Conservation (phyloP, 441 rosid species). For the Francoa sonchifolia region DNA sequence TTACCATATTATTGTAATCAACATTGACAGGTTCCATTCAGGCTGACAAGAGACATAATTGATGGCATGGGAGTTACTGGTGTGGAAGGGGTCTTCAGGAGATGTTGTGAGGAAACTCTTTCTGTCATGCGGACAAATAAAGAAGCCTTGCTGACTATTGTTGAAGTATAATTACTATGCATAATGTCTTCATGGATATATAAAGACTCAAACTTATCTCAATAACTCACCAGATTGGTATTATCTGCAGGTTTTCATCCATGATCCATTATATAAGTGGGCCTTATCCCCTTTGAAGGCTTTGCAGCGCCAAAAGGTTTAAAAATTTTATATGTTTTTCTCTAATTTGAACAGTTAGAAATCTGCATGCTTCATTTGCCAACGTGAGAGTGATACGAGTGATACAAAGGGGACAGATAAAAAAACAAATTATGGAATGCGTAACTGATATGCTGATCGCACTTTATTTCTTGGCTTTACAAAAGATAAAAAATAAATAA, state of each 20-base stretch:
- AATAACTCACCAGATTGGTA: slow-evolving; percentile 6
- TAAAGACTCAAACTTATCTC: too few relatives aligned
- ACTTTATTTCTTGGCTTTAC: too few relatives aligned
- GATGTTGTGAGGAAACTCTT: slow-evolving; percentile 92
- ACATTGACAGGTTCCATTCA: slow-evolving; percentile 73
- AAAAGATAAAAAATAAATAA: too few relatives aligned
- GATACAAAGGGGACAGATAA: too few relatives aligned
- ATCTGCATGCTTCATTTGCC: too few relatives aligned
- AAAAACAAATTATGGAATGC: too few relatives aligned
- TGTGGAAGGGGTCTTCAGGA: slow-evolving; percentile 93
- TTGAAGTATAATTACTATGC: slow-evolving; percentile 48
- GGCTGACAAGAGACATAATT: slow-evolving; percentile 84
- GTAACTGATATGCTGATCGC: too few relatives aligned
- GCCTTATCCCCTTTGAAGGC: slow-evolving; percentile 95
- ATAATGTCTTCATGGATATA: too few relatives aligned
- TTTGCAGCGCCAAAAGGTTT: slow-evolving; percentile 96
- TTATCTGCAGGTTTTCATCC: slow-evolving; percentile 82
- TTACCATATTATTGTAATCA: slow-evolving; percentile 8
- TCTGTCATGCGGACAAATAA: slow-evolving; percentile 94
- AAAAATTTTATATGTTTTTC: slow-evolving; percentile 4
- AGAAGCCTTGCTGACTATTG: slow-evolving; percentile 86
- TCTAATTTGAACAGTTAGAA: not conserved
- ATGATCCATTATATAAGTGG: slow-evolving; percentile 97
- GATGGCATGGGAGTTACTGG: slow-evolving; percentile 99
- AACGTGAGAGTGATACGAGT: too few relatives aligned